These are phyloP conservation scores for Myxozyma vanderwaltii DNA, from an alignment of 805 yeast genomes.

Conservation along the genomic window DNA sequence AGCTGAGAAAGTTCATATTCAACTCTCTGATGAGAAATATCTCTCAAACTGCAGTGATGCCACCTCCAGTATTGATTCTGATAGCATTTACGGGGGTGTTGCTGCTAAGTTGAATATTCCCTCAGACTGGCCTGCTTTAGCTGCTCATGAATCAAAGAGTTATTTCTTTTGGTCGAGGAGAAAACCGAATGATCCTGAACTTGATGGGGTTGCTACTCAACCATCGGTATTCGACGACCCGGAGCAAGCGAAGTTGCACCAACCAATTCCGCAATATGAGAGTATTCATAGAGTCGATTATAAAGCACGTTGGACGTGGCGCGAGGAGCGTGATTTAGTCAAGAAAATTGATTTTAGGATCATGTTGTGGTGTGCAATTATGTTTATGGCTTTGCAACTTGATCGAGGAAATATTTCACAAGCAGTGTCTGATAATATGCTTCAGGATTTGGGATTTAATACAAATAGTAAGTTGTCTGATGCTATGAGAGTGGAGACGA, in stretches of 20 bases:
- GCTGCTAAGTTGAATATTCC: constrained; percentile 23
- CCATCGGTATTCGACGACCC: constrained; percentile 36
- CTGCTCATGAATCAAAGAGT: constrained; percentile 13
- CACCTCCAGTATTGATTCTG: constrained; percentile 6
- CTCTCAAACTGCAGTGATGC: neutral
- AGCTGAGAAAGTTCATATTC: too few species aligned
- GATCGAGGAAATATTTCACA: constrained; percentile 59
- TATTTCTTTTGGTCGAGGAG: constrained; percentile 26
- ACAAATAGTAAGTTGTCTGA: constrained; percentile 45
- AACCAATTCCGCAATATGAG: constrained; percentile 29
- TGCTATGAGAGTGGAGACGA: too few species aligned
- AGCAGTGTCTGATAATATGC: constrained; percentile 57
- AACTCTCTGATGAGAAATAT: too few species aligned
- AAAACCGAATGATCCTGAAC: constrained; percentile 9
- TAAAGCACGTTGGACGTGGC: constrained; percentile 55
- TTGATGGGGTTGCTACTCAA: constrained; percentile 26
- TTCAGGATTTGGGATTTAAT: constrained; percentile 53
- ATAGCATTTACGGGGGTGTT: constrained; percentile 10
- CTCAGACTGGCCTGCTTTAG: constrained; percentile 28
- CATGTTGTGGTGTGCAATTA: constrained; percentile 54
- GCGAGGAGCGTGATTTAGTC: constrained; percentile 53
- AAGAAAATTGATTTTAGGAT: constrained; percentile 59
- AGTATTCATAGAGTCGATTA: constrained; percentile 56
- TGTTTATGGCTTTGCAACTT: constrained; percentile 59
- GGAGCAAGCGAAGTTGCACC: constrained; percentile 17